These are phyloP conservation scores for Diplodia intermedia DNA, from an alignment of 2,329 filamentous ascomycete species.

Conservation along the genomic window DNA sequence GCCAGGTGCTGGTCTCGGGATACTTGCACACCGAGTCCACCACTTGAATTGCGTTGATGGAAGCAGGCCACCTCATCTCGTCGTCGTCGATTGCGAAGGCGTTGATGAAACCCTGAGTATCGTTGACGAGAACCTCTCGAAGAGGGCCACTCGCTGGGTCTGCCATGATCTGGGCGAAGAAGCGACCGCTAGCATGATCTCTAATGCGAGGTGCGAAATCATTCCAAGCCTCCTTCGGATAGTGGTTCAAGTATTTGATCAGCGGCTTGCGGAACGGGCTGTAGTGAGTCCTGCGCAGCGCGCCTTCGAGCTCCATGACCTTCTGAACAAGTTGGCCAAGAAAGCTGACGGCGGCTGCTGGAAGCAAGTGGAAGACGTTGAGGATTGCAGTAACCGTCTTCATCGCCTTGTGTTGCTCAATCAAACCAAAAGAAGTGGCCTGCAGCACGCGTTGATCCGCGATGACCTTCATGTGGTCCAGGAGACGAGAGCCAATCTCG, in stretches of 20 bases:
- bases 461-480: slow-evolving; percentile 92
- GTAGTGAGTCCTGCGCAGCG: slow-evolving; percentile 82
- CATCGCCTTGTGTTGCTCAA: slow-evolving; percentile 92
- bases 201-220: slow-evolving; percentile 81
- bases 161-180: slow-evolving; percentile 85
- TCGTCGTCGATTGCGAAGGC: slow-evolving; percentile 68
- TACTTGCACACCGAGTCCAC: slow-evolving; percentile 78
- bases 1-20: slow-evolving; percentile 70
- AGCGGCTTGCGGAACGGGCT: slow-evolving; percentile 91
- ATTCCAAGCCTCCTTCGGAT: slow-evolving; percentile 84
- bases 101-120: slow-evolving; percentile 74
- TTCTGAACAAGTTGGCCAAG: slow-evolving; percentile 89
- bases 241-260: slow-evolving; percentile 92
- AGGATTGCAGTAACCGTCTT: slow-evolving; percentile 94
- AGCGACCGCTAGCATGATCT: slow-evolving; percentile 85
- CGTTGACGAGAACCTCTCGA: slow-evolving; percentile 74
- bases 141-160: slow-evolving; percentile 77
- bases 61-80: slow-evolving; percentile 74
- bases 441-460: slow-evolving; percentile 82
- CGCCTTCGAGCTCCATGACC: slow-evolving; percentile 86
- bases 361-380: slow-evolving; percentile 96
- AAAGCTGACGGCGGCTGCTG: slow-evolving; percentile 86
- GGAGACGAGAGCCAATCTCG: slow-evolving; percentile 89
- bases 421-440: slow-evolving; percentile 90
- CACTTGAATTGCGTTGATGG: slow-evolving; percentile 87